Evolutionary conservation across 495 filamentous ascomycete species (phyloP).

Genomic region (Chaetomidium leptoderma): DNA sequence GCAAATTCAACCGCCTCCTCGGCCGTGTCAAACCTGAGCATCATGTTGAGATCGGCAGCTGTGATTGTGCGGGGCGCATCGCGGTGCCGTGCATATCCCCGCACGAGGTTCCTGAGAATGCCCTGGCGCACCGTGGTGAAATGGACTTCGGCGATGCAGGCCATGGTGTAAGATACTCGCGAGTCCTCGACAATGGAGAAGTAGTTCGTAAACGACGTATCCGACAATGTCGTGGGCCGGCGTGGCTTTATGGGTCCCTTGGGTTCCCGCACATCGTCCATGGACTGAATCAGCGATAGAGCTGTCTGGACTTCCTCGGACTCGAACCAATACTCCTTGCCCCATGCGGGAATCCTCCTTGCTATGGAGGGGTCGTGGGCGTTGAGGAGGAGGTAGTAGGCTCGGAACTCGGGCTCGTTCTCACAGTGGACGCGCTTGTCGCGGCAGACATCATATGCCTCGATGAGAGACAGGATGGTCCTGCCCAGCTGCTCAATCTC

Average conservation of each 20-base stretch:
- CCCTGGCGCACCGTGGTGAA: constrained; percentile 77
- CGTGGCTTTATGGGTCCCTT: constrained; percentile 38
- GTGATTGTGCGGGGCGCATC: constrained; percentile 75
- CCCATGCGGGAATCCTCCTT: constrained; percentile 73
- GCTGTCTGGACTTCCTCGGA: constrained; percentile 50
- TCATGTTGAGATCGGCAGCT: constrained; percentile 57
- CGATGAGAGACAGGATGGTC: constrained; percentile 79
- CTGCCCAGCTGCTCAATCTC: constrained; percentile 90
- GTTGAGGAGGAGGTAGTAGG: constrained; percentile 84
- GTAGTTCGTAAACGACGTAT: constrained; percentile 64
- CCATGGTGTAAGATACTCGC: constrained; percentile 81
- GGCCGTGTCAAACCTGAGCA: constrained; percentile 69
- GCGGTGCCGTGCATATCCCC: constrained; percentile 55
- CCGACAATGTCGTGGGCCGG: constrained; percentile 43
- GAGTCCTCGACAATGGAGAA: constrained; percentile 69
- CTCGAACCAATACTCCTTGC: constrained; percentile 64
- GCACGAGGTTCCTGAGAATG: constrained; percentile 65
- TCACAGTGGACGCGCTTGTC: constrained; percentile 43
- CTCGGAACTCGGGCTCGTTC: constrained; percentile 87
- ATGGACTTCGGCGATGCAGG: constrained; percentile 86
- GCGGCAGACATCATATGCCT: constrained; percentile 76
- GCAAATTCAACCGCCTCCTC: constrained; percentile 67
- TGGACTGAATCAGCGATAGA: constrained; percentile 36
- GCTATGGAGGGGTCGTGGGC: constrained; percentile 70
- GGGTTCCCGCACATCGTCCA: constrained; percentile 32